Base-by-base conservation (phyloP, 2,329 filamentous ascomycete genomes). In the Paraphaeosphaeria minitans region DNA sequence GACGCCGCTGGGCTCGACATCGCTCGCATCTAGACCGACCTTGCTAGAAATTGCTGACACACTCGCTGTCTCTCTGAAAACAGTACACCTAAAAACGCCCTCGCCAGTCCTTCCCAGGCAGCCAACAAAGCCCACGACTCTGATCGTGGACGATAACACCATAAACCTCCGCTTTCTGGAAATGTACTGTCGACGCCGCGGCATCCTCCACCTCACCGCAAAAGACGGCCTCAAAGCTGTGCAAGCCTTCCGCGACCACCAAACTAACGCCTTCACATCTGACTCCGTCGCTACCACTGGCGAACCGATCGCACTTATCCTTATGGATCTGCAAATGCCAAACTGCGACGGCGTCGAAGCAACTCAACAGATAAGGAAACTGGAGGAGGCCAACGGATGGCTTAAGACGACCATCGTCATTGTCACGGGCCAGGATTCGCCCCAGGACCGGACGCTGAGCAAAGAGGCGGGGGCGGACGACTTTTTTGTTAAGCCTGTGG, bases 141-240 rank as follows among this genome's bases (percentile, higher is more conserved):
- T 82, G 0, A 66, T 82, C 1, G 80, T 82, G 1, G 80, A 82
- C 49, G 80, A 82, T 56, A 82, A 82, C 47, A 53, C 67, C 0
- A 72, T 82, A 53, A 82, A 82, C 19, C 70, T 82, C 0, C 77
- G 78, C n/a, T 78, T 82, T 42, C 60, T 82, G 21, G 70, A 78
- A 31, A 81, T 82, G 78, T 82, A 82, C 63, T 82, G 79, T 66
- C 73, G 70, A 24, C 81, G 78, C 54, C 72, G 80, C 21, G 66
- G 67, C 1, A 64, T 72, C 3, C 71, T 74, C 0, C 80, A 78
- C 39, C 55, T 66, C 6, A 77, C 73, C 3, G 79, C 80, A 0
- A 66, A 66, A 1, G 75, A 82, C 47, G 80, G 80, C 3, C 55
- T 63, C 2, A 68, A 80, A 64, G 80, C 80, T 0, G 75, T 81